Percentiles rank a stretch among this genome's conserved stretches.
These are phyloP conservation scores for Thelonectria olida DNA, from an alignment of 2,329 filamentous ascomycete genomes.

Conservation along the genomic window DNA sequence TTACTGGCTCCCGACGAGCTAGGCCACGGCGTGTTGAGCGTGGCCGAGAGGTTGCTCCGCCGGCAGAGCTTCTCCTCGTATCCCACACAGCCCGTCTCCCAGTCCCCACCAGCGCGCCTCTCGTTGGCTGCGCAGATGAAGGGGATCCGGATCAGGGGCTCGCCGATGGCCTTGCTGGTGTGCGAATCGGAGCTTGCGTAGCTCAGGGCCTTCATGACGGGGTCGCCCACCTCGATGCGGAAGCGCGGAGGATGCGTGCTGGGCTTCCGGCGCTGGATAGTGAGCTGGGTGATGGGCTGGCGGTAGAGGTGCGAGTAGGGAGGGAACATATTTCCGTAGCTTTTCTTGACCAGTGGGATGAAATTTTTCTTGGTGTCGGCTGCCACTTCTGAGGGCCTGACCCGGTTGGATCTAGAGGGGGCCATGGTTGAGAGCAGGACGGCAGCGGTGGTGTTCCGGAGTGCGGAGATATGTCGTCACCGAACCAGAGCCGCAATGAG, in stretches of 20 bases:
- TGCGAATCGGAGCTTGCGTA: slow-evolving; percentile 58
- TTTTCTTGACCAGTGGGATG: slow-evolving; percentile 70
- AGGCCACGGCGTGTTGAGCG: slow-evolving; percentile 69
- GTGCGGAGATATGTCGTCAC: neutral
- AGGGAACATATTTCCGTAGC: slow-evolving; percentile 64
- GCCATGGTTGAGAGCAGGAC: too few species aligned
- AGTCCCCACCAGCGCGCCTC: slow-evolving; percentile 80
- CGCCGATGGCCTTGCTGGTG: slow-evolving; percentile 44
- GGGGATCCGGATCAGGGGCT: slow-evolving; percentile 58
- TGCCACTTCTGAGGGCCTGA: slow-evolving; percentile 68
- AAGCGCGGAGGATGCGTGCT: slow-evolving; percentile 56
- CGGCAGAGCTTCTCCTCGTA: slow-evolving; percentile 75
- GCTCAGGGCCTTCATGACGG: slow-evolving; percentile 67
- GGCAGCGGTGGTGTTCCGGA: neutral
- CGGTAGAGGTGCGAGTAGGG: slow-evolving; percentile 68
- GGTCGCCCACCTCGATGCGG: slow-evolving; percentile 64
- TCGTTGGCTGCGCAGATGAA: slow-evolving; percentile 81
- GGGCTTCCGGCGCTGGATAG: slow-evolving; percentile 46
- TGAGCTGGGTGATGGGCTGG: slow-evolving; percentile 58
- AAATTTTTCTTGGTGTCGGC: slow-evolving; percentile 77
- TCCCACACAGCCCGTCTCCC: slow-evolving; percentile 69
- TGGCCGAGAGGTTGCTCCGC: slow-evolving; percentile 76
- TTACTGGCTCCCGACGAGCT: slow-evolving; percentile 59
- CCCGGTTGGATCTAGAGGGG: slow-evolving; percentile 44
- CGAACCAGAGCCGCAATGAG: slow-evolving; percentile 10